These are phyloP conservation scores for Tephrocybe sp. DNA, from an alignment of 768 basidiomycete genomes.

Conservation along the genomic window DNA sequence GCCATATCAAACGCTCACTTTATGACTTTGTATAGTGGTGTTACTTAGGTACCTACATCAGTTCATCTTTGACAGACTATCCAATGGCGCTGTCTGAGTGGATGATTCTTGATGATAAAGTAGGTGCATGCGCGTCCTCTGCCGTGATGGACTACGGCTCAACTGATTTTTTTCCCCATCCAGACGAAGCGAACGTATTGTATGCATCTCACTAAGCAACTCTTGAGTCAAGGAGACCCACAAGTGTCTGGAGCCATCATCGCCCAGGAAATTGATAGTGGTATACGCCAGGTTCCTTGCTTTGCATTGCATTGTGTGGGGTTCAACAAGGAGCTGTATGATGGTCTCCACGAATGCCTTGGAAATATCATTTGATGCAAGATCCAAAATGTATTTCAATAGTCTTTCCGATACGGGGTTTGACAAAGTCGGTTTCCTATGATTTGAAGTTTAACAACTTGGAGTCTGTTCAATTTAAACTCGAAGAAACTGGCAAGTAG, in stretches of 20 bases:
- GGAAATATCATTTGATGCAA: background rate
- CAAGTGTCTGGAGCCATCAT: slow-evolving; percentile 11
- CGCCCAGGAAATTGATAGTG: slow-evolving; percentile 22
- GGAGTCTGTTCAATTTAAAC: no score
- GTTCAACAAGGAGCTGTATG: slow-evolving; percentile 17
- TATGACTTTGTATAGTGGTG: slow-evolving; percentile 20
- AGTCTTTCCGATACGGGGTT: no score
- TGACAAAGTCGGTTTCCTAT: no score
- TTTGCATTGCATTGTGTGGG: slow-evolving; percentile 24
- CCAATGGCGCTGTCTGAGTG: slow-evolving; percentile 30
- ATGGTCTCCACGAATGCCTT: slow-evolving; percentile 7
- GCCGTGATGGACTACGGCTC: background rate
- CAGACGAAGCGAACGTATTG: slow-evolving; percentile 22
- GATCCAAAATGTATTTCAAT: no score
- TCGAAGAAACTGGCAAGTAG: no score
- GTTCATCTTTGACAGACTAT: slow-evolving; percentile 13
- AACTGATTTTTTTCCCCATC: background rate
- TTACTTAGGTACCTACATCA: slow-evolving; percentile 25
- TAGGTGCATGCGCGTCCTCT: slow-evolving; percentile 4
- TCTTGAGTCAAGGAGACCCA: slow-evolving; percentile 1
- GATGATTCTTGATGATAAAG: slow-evolving; percentile 27
- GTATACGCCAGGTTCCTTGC: slow-evolving; percentile 23
- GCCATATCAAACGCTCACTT: background rate
- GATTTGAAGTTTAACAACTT: no score
- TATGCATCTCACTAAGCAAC: slow-evolving; percentile 14